Evolutionary conservation across 768 basidiomycete species (phyloP), one percentile per base, ranked within the genome.

Genomic region (Trametes cubensis): DNA sequence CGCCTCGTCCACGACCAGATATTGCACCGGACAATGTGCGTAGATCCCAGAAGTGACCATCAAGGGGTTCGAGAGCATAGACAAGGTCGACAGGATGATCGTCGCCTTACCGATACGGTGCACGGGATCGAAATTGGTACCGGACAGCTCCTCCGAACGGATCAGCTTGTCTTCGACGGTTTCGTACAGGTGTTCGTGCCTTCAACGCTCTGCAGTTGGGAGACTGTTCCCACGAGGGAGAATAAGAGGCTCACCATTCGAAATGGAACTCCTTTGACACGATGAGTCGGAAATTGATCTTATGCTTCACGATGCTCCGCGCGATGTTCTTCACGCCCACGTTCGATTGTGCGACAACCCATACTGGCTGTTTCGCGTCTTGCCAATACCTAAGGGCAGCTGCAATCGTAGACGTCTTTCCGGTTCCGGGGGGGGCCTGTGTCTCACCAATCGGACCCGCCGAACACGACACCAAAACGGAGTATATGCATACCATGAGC

Each of bases 251-350:
- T n/a, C 26, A 73, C 73, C 73, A 74, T 50, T 70, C 71, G 18
- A 65, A 60, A 26, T 66, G 55, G 49, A 74, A 74, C 23, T 73
- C 73, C 8, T 61, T 49, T 6, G 73, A 74, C 1, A 74, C 72
- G 7, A 74, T 25, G 25, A 93, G 78, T 58, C 78, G 84, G 83
- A 87, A 93, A 14, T 81, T 67, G 58, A 90, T 79, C 0, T 74
- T 76, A 66, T 80, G 75, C n/a, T 78, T 72, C 38, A 79, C 68
- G 38, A 93, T 74, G 72, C 87, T 89, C 68, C 87, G 83, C 39
- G 89, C 91, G 72, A 93, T 92, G 65, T 93, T 93, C 72, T 91
- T 91, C 25, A 93, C 91, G 13, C 88, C 91, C 48, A 92, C 85
- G 74, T 93, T 93, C 18, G 88, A 89, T 66, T 93, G 88, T 13